Evolutionary conservation across 148 eudicot species (phyloP).

Genomic region (Arctostaphylos glauca): DNA sequence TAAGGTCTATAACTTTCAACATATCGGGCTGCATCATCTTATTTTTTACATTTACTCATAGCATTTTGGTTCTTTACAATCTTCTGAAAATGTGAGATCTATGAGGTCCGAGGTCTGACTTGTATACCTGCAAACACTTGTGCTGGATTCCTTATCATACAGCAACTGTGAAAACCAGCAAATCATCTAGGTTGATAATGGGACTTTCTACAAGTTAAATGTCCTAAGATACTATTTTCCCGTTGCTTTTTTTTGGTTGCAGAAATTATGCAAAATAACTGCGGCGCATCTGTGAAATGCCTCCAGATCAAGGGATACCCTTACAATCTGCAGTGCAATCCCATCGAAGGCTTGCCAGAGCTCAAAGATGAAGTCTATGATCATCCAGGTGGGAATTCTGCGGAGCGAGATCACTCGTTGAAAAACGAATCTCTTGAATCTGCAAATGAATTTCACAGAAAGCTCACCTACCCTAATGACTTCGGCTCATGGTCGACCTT

Average conservation of each 20-base stretch:
- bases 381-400: conserved; percentile 32
- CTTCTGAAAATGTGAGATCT: not conserved
- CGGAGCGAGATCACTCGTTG: conserved; percentile 34
- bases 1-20: not conserved
- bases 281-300: conserved; percentile 60
- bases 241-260: conserved; percentile 16
- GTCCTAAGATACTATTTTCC: conserved; percentile 1
- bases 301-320: conserved; percentile 47
- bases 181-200: conserved; percentile 3
- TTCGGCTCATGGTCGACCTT: conserved; percentile 42
- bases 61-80: not conserved
- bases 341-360: conserved; percentile 43
- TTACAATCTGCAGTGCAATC: conserved; percentile 37
- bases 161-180: not conserved
- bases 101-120: not conserved
- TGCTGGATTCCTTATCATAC: conserved; percentile 16
- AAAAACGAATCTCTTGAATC: conserved; percentile 31
- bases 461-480: conserved; percentile 34
- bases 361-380: conserved; percentile 33
- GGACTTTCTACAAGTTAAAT: not conserved
- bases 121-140: not conserved
- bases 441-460: conserved; percentile 37
- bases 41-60: not conserved
- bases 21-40: not conserved
- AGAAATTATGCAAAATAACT: conserved; percentile 61